Evolutionary conservation across 805 yeast genomes (phyloP).

Genomic region (Saccharomycopsis sp.): DNA sequence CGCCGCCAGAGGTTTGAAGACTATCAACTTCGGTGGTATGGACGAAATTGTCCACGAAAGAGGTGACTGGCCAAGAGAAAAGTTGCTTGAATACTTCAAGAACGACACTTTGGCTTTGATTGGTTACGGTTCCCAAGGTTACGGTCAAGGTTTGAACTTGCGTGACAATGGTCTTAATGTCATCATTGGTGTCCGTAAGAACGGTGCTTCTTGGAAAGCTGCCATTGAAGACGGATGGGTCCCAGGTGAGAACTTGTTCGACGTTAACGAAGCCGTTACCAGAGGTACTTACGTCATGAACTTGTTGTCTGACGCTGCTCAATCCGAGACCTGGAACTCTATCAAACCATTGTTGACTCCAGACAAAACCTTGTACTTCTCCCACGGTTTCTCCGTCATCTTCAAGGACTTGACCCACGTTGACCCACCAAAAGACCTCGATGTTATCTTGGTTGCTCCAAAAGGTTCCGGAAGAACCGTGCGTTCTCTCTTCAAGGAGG

Average conservation of each 20-base stretch:
- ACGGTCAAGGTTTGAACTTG: conserved; percentile 99
- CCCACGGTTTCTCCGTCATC: conserved; percentile 99
- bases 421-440: conserved; percentile 90
- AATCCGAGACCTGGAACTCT: conserved; percentile 92
- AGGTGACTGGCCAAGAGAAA: conserved; percentile 99
- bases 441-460: conserved; percentile 98
- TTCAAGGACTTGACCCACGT: conserved; percentile 97
- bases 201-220: conserved; percentile 99
- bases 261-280: conserved; percentile 85
- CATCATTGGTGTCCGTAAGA: conserved; percentile 95
- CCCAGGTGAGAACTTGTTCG: conserved; percentile 97
- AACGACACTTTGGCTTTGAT: conserved; percentile 94
- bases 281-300: conserved; percentile 96
- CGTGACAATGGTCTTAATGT: conserved; percentile 99
- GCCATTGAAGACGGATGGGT: conserved; percentile 99
- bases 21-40: conserved; percentile 94
- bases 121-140: conserved; percentile 99
- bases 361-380: conserved; percentile 97
- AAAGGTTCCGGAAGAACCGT: conserved; percentile 99
- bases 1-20: conserved; percentile 71
- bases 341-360: conserved; percentile 88
- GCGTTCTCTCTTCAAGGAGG: conserved; percentile 98
- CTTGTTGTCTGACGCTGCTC: conserved; percentile 98
- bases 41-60: conserved; percentile 97
- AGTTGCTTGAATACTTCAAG: conserved; percentile 93